Conservation (phyloP, 306 rosid species). For the Prunus mira region DNA sequence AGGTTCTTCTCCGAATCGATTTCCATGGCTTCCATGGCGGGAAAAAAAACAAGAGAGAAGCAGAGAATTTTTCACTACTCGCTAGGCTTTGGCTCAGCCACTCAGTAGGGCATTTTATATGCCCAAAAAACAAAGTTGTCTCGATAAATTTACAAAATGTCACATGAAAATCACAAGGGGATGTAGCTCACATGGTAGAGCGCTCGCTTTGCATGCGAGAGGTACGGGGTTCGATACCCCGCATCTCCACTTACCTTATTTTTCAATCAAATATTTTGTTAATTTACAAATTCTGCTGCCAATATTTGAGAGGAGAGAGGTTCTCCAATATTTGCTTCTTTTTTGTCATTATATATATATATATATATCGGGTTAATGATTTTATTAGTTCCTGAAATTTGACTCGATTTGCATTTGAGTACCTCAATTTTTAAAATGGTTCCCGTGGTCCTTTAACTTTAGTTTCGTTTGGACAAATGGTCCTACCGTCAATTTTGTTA, state of each 20-base stretch:
- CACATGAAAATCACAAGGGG: background rate
- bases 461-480: too few relatives aligned
- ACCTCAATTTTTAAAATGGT: too few relatives aligned
- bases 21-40: constrained; percentile 66
- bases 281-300: too few relatives aligned
- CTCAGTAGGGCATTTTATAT: background rate
- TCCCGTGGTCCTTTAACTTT: too few relatives aligned
- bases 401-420: too few relatives aligned
- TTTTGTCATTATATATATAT: too few relatives aligned
- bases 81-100: background rate
- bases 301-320: too few relatives aligned
- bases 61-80: background rate
- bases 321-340: too few relatives aligned
- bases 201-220: constrained; percentile 25
- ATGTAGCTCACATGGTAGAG: constrained; percentile 7
- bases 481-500: too few relatives aligned
- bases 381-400: too few relatives aligned
- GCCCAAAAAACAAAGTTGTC: background rate
- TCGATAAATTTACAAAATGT: accelerated
- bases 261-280: too few relatives aligned
- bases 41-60: constrained; percentile 18
- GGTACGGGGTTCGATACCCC: constrained; percentile 48
- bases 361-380: too few relatives aligned
- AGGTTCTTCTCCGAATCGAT: constrained; percentile 49
- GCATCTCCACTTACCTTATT: constrained; percentile 10